A percentile compares a stretch with the other conserved stretches of the same genome.
Conservation (phyloP, 2,329 filamentous ascomycete genomes). For the Byssoonygena ceratinophila region DNA sequence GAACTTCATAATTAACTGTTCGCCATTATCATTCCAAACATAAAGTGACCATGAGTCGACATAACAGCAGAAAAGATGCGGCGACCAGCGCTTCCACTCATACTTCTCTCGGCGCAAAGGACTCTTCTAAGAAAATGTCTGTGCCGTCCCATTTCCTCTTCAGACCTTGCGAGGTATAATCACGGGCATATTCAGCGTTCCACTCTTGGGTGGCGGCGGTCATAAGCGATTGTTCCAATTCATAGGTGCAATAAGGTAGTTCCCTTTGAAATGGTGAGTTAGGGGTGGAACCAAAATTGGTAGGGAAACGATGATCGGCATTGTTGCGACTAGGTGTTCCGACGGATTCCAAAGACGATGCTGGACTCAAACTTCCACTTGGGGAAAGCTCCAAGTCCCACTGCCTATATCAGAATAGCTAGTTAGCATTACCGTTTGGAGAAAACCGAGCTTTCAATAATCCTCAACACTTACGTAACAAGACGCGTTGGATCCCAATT, state of each 20-base stretch:
- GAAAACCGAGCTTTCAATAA: too few species aligned
- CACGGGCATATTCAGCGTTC: neutral
- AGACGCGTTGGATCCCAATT: constrained; percentile 76
- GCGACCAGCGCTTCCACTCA: constrained; percentile 2
- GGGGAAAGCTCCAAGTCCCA: constrained; percentile 9
- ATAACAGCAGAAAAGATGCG: neutral
- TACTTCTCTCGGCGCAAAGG: neutral
- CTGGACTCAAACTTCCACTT: constrained; percentile 1
- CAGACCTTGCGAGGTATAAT: constrained; percentile 3
- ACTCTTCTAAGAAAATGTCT: constrained; percentile 1
- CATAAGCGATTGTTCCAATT: constrained; percentile 1
- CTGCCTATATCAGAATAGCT: neutral
- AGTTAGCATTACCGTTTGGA: neutral
- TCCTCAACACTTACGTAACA: constrained; percentile 67
- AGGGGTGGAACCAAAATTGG: neutral
- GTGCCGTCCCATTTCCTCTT: constrained; percentile 9
- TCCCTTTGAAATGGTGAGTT: constrained; percentile 4
- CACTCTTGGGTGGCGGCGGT: neutral
- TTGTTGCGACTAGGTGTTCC: constrained; percentile 1
- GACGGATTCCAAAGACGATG: neutral
- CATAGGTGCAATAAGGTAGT: neutral
- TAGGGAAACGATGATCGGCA: neutral
- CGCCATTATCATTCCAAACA: neutral
- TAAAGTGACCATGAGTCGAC: neutral
- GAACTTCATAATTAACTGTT: neutral